phyloP scores from a whole-genome alignment of 257 asterid genomes.

The Salvia hispanica region DNA sequence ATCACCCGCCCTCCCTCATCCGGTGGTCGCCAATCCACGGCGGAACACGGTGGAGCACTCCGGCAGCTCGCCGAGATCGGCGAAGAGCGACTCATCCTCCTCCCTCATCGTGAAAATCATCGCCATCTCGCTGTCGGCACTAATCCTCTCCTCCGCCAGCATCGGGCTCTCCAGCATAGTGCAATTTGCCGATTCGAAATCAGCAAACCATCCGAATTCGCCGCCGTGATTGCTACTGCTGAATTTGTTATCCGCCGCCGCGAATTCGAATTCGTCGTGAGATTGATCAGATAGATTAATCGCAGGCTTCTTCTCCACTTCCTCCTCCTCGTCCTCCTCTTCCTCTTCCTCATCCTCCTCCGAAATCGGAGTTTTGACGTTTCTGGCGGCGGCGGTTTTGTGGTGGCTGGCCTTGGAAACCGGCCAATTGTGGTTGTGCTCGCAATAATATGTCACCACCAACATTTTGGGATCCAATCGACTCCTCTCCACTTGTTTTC shows the following conservation, averaged over 20 bases:
- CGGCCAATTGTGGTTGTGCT: constrained; percentile 87
- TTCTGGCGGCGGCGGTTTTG: constrained; percentile 19
- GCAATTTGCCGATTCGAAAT: constrained; percentile 55
- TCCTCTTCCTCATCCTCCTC: constrained; percentile 42
- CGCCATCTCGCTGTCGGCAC: constrained; percentile 50
- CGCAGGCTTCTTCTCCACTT: constrained; percentile 38
- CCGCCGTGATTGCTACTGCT: constrained; percentile 18
- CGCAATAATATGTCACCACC: constrained; percentile 79
- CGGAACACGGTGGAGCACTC: constrained; percentile 83
- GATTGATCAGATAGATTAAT: constrained; percentile 23
- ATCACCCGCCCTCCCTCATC: constrained; percentile 19
- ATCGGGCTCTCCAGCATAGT: constrained; percentile 64
- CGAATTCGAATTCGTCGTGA: constrained; percentile 19
- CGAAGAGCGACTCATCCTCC: constrained; percentile 80
- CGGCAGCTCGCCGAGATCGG: constrained; percentile 90
- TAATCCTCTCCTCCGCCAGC: constrained; percentile 41
- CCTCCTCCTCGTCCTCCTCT: constrained; percentile 35
- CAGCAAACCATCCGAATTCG: constrained; percentile 67
- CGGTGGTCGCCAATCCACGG: constrained; percentile 60
- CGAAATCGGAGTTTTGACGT: constrained; percentile 26
- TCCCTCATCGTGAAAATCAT: constrained; percentile 68
- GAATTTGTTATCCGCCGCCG: constrained; percentile 38
- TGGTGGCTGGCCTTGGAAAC: constrained; percentile 44
- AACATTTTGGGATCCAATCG: constrained; percentile 66
- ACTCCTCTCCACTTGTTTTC: constrained; percentile 93